These are phyloP conservation scores for Populus alba DNA, from an alignment of 345 rosid genomes.

Conservation along the genomic window DNA sequence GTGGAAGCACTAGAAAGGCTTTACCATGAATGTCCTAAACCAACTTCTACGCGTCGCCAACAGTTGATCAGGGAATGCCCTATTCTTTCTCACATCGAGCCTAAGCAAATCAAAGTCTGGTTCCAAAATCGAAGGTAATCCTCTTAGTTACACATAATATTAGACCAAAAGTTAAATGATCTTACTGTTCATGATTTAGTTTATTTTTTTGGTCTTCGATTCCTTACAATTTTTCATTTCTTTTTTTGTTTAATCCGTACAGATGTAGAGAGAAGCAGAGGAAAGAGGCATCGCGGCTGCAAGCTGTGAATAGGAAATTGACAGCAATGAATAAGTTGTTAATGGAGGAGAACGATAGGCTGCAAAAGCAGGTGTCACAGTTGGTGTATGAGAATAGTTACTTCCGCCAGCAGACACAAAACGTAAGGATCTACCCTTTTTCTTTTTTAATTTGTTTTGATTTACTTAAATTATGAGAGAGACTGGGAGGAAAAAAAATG, in stretches of 20 bases:
- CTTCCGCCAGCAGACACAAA: conserved; percentile 93
- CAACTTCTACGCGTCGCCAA: conserved; percentile 96
- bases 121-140: conserved; percentile 92
- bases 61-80: conserved; percentile 99
- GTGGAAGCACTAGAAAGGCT: conserved; percentile 99
- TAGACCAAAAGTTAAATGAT: not conserved
- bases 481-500: not conserved
- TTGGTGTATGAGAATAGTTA: conserved; percentile 93
- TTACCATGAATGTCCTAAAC: conserved; percentile 98
- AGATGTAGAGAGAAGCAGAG: conserved; percentile 99
- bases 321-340: conserved; percentile 95
- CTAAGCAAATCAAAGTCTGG: conserved; percentile 99
- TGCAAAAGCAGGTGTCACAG: conserved; percentile 98
- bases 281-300: conserved; percentile 96
- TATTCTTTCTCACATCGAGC: conserved; percentile 95
- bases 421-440: conserved; percentile 34
- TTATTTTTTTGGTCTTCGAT: not conserved
- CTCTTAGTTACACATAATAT: not conserved
- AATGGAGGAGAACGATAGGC: conserved; percentile 99
- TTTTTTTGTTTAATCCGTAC: not conserved
- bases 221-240: not conserved
- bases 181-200: not conserved
- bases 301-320: conserved; percentile 91
- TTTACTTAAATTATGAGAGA: not conserved
- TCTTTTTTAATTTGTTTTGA: not conserved